phyloP scores from a whole-genome alignment of 331 rosid species.

The Rhamnella rubrinervis region DNA sequence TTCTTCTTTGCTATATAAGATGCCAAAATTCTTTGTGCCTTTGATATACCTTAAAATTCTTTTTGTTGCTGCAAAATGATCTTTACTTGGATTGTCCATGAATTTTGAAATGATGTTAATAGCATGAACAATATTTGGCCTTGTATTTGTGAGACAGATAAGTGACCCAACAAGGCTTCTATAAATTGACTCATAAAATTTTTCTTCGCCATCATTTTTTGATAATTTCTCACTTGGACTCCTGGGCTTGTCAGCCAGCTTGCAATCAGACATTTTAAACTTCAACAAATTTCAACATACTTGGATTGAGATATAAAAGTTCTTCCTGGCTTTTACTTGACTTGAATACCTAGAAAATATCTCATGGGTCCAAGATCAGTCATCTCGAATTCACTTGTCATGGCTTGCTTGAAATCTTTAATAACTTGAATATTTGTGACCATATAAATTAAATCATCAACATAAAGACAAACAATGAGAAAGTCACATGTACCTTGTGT shows the following conservation, averaged over 20 bases:
- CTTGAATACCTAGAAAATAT: neutral
- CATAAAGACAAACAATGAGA: neutral
- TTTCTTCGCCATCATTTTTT: neutral
- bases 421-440: rapidly evolving
- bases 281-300: neutral
- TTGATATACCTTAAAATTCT: neutral
- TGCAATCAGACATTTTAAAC: neutral
- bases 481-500: neutral
- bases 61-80: neutral
- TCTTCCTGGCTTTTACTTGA: neutral
- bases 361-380: neutral
- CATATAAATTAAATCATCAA: neutral
- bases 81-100: neutral
- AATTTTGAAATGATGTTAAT: neutral
- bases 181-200: neutral
- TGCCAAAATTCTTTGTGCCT: neutral
- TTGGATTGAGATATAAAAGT: neutral
- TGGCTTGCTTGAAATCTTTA: neutral
- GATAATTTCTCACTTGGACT: neutral
- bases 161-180: neutral
- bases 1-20: too few species aligned
- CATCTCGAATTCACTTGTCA: neutral
- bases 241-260: neutral
- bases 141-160: conserved; percentile 9
- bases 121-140: neutral